Base-by-base conservation (phyloP, 169 alveolate species). In the Haemoproteus tartakovskyi region DNA sequence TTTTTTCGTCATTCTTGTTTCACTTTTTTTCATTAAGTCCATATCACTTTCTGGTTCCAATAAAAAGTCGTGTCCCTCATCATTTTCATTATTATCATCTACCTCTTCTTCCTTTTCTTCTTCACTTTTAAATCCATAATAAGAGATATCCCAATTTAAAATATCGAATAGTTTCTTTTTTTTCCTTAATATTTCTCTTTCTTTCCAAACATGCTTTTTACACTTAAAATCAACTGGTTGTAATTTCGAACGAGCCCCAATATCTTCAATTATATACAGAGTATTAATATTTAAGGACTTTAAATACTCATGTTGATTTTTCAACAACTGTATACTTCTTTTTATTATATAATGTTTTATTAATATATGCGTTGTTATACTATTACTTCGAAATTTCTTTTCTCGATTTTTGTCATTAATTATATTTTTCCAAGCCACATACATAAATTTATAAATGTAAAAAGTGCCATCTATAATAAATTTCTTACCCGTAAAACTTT, bases 131-230 rank as follows among this genome's bases (percentile, higher is more conserved):
- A 29, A 22, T 14, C 38, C 29, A 3, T 60, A 36, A 36, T 22
- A 54, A 30, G 67, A 56, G 0, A 45, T 16, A 29, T 67, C 82
- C 6, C 38, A 29, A 24, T 67, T 67, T 59, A 67, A 38, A 40
- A 67, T 67, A 40, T 67, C 82, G 29, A 67, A 67, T 33, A 67
- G 30, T 3, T 67, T 67, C 56, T 54, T 67, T 46, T 67, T 67
- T 46, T 67, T 67, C 50, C 82, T 36, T 3, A 67, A 33, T 1
- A 48, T 26, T 27, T 67, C 74, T 24, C 82, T 52, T 59, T 67
- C 82, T 41, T 54, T 67, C 82, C 82, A 67, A 46, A 67, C 82
- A 67, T 67, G 82, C 21, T 56, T 67, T 47, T 67, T 67, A 54
- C 82, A 67, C 27, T 67, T 67, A 37, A 40, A 67, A 30, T 67